Evolutionary conservation across 176 grass and related monocot species (phyloP).

Genomic region (Alloteropsis semialata): DNA sequence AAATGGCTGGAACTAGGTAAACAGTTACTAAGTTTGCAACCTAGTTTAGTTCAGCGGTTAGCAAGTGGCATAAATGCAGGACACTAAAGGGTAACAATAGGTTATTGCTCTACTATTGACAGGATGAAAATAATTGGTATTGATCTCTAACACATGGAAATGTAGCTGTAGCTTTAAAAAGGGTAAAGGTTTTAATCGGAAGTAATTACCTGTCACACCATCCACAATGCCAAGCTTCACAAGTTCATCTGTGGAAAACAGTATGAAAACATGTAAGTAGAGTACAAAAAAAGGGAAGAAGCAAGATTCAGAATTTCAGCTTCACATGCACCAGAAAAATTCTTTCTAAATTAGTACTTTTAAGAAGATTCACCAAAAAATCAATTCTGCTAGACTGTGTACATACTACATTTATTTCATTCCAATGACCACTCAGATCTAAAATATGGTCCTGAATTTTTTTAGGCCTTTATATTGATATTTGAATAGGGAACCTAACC

Average conservation of each 20-base stretch:
- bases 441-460: background rate
- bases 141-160: constrained; percentile 2
- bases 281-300: constrained; percentile 1
- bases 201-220: constrained; percentile 63
- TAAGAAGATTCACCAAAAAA: constrained; percentile 13
- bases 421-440: background rate
- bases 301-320: constrained; percentile 21
- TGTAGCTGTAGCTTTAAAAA: constrained; percentile 14
- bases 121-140: background rate
- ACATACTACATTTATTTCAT: background rate
- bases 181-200: background rate
- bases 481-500: background rate
- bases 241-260: constrained; percentile 77
- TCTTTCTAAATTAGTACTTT: background rate
- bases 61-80: background rate
- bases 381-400: background rate
- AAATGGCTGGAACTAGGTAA: background rate
- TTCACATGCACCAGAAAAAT: constrained; percentile 16
- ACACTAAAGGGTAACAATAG: background rate
- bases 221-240: constrained; percentile 73
- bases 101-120: background rate
- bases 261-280: constrained; percentile 20
- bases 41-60: background rate
- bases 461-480: background rate
- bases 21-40: background rate